phyloP scores from a whole-genome alignment of 1,139 yeast genomes.

The Eremothecium cymbalariae region DNA sequence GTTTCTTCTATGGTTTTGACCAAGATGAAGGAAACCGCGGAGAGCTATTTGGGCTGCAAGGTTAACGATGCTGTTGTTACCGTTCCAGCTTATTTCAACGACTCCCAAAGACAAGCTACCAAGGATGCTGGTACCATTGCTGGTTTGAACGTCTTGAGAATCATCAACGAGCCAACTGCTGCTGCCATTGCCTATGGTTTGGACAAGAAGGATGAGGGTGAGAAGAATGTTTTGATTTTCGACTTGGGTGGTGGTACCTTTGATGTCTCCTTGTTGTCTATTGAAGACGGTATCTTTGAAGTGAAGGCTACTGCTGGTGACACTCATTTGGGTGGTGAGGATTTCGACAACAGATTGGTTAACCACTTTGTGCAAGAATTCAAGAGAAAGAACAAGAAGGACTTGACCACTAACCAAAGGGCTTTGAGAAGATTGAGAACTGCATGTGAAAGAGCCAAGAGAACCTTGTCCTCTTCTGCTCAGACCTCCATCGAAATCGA shows the following conservation, averaged over 20 bases:
- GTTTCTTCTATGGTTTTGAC: slow-evolving; percentile 92
- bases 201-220: slow-evolving; percentile 79
- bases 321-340: slow-evolving; percentile 64
- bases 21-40: slow-evolving; percentile 98
- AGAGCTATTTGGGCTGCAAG: slow-evolving; percentile 82
- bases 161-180: slow-evolving; percentile 97
- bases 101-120: slow-evolving; percentile 98
- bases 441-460: slow-evolving; percentile 89
- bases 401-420: slow-evolving; percentile 66
- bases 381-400: slow-evolving; percentile 78
- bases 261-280: slow-evolving; percentile 92
- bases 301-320: slow-evolving; percentile 99
- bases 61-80: slow-evolving; percentile 95
- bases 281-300: slow-evolving; percentile 97
- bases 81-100: slow-evolving; percentile 98
- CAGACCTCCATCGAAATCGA: slow-evolving; percentile 87
- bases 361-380: slow-evolving; percentile 73
- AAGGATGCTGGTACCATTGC: slow-evolving; percentile 98
- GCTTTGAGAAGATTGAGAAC: slow-evolving; percentile 84
- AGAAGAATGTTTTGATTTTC: slow-evolving; percentile 87
- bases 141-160: slow-evolving; percentile 93
- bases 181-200: slow-evolving; percentile 99
- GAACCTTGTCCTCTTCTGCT: slow-evolving; percentile 78
- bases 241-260: slow-evolving; percentile 99
- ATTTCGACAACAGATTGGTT: slow-evolving; percentile 75